Evolutionary conservation across 2,329 filamentous ascomycete genomes (phyloP).

Genomic region (Aspergillus tanneri): DNA sequence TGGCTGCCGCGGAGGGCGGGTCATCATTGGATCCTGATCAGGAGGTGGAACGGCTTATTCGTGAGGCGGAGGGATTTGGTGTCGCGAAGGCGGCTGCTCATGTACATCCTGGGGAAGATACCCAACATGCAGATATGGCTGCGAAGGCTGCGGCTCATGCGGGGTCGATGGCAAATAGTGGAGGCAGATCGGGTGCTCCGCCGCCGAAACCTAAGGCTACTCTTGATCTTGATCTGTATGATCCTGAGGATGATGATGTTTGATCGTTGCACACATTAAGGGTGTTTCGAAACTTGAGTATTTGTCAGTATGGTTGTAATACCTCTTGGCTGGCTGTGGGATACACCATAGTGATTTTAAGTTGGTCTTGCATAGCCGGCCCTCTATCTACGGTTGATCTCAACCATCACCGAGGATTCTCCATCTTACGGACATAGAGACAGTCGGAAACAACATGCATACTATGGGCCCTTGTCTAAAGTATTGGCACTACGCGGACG

Average conservation of each 20-base stretch:
- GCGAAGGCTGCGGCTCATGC: slow-evolving; percentile 36
- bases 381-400: too few species aligned
- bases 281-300: too few species aligned
- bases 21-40: slow-evolving; percentile 55
- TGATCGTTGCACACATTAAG: not conserved
- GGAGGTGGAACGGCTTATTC: slow-evolving; percentile 44
- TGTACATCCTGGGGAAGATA: slow-evolving; percentile 32
- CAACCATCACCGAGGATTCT: too few species aligned
- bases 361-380: too few species aligned
- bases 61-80: slow-evolving; percentile 59
- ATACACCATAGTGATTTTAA: too few species aligned
- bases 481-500: too few species aligned
- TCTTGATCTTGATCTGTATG: slow-evolving; percentile 46
- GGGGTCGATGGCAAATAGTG: slow-evolving; percentile 24
- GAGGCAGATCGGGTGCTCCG: slow-evolving; percentile 17
- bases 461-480: too few species aligned
- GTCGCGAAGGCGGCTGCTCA: slow-evolving; percentile 44
- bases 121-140: slow-evolving; percentile 33
- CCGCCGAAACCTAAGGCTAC: slow-evolving; percentile 39
- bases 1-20: slow-evolving; percentile 51
- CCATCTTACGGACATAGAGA: too few species aligned
- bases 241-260: slow-evolving; percentile 48
- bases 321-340: too few species aligned
- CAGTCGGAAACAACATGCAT: too few species aligned
- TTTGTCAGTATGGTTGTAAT: too few species aligned